Evolutionary conservation across 2,329 filamentous ascomycete genomes (phyloP), one percentile per base, ranked within the genome.

Genomic region (Aspergillus sp.): DNA sequence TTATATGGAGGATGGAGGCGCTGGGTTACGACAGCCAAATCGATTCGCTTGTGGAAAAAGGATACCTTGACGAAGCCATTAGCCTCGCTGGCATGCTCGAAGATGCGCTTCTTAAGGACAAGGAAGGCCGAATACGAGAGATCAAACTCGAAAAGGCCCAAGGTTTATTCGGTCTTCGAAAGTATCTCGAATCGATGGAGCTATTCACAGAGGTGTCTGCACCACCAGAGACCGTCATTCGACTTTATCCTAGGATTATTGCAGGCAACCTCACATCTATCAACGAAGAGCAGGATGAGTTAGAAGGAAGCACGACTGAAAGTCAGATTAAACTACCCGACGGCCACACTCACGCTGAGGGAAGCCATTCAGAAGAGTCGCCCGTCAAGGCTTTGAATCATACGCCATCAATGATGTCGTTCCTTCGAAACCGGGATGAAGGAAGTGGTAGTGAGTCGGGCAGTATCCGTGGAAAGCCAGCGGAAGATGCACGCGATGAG

Each of bases 1-100:
- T 84, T 35, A 90, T 99, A 39, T 99, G 95, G 95, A 89, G 95
- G 66, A 98, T 99, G 95, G 90, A 88, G 62, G 90, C 93, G 3
- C 86, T 93, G 39, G 90, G 93, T 64, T 99, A 99, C 70, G 91
- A 96, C 71, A 86, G 87, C 2, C 95, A 99, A 70, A 86, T 98
- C 21, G 85, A 92, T 59, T 86, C 95, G 63, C 82, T 99, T 24
- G 86, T 96, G 1, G 83, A 87, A 19, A 85, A 84, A 59, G 86
- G 83, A 9, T 84, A 86, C 59, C 90, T 93, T 55, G 93, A 99
- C 66, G 96, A 99, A 75, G 93, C 93, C 0, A 89, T 98, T 61
- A 97, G 92, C 68, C 79, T 99, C 8, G 79, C 98, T 6, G 83
- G 84, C 49, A 92, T 97, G 86, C 84, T 99, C 0, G 95, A 99